Evolutionary conservation across 345 rosid genomes (phyloP), one percentile per base, ranked within the genome.

Genomic region (Gossypioides kirkii): DNA sequence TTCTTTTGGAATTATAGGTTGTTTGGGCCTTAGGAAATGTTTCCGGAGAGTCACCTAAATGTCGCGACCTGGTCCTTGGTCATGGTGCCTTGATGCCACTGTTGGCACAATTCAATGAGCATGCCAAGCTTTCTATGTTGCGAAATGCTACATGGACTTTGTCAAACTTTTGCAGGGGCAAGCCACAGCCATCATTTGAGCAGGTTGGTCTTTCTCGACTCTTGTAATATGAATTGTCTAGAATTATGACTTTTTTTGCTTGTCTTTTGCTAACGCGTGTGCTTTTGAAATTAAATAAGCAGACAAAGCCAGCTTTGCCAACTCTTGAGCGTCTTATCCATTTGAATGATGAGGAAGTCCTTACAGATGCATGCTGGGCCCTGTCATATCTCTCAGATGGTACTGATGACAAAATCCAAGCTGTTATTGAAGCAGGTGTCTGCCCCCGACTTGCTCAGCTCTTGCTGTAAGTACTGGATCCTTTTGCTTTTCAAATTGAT

Each of bases 11-110:
- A 63, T 1, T 63, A 41, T 62, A 91, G 94, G 92, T 91, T 79
- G 94, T 86, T 1, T 89, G 94, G 97, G 97, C 90, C n/a, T 65
- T 91, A 73, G 92, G 94, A 71, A 91, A 91, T 76, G 83, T 91
- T 43, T 88, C 92, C 76, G 92, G 94, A n/a, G 94, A 91, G 79
- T 91, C 97, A 20, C 89, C 93, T 63, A 81, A 77, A 70, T 87
- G 86, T 43, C 88, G 91, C 60, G 93, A 88, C 74, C 72, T 79
- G 67, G 97, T 89, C 69, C 80, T 89, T 22, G 81, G 84, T 61
- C 50, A 76, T 56, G 94, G 84, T 7, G 92, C 87, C 41, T 75
- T 89, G 87, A 59, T 77, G 71, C 83, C 88, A 68, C 71, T 91
- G 58, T 77, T 91, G 74, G 80, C 89, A 55, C 97, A 87, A 52